Conservation (phyloP, 2,329 filamentous ascomycete species). For the Microdochium trichocladiopsis region DNA sequence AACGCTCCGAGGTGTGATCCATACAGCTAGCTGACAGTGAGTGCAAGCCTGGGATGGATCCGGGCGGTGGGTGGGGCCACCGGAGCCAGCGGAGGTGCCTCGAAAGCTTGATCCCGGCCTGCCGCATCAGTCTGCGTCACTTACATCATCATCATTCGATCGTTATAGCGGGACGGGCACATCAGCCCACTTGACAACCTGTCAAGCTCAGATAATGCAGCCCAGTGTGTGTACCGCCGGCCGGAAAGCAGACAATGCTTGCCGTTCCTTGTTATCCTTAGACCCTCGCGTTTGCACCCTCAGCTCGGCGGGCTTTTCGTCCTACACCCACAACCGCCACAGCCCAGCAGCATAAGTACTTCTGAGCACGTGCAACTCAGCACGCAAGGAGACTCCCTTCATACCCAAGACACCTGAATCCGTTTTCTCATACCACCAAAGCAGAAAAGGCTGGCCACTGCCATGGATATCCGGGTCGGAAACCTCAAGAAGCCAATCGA, state of each 20-base stretch:
- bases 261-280: no score
- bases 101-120: not conserved
- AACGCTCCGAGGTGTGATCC: no score
- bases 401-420: no score
- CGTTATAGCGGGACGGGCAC: not conserved
- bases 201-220: not conserved
- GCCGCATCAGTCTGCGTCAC: not conserved
- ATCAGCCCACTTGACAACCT: not conserved
- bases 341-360: no score
- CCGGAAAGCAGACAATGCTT: not conserved
- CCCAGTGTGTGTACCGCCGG: not conserved
- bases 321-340: no score
- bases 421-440: no score
- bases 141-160: not conserved
- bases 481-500: slow-evolving; percentile 44
- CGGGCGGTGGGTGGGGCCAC: not conserved
- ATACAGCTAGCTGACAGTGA: no score
- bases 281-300: no score
- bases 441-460: not conserved
- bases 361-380: no score
- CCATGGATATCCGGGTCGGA: slow-evolving; percentile 30
- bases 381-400: no score
- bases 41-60: no score
- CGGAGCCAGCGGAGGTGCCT: not conserved
- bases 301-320: no score